A percentile compares a stretch with the other conserved stretches of the same genome.
phyloP scores from a whole-genome alignment of 2,329 filamentous ascomycete species.

The Parastagonospora avenae region DNA sequence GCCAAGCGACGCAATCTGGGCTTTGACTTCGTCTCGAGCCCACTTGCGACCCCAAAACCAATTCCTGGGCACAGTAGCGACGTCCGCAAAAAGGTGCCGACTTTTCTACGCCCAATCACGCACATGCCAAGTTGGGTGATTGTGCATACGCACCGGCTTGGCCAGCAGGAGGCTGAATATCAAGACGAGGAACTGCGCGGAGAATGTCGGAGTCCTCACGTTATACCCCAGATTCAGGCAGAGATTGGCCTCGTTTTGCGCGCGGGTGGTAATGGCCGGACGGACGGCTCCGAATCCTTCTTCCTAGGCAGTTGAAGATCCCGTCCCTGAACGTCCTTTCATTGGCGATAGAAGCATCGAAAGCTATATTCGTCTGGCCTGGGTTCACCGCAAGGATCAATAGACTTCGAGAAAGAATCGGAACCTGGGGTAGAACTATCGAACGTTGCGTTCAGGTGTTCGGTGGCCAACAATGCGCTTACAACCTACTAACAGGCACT shows the following conservation, averaged over 20 bases:
- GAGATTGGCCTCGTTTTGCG: constrained; percentile 1
- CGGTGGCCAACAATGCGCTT: constrained; percentile 1
- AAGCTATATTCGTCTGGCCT: background rate
- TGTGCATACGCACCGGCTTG: constrained; percentile 13
- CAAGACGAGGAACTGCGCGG: constrained; percentile 10
- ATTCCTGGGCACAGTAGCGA: constrained; percentile 3
- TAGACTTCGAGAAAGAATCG: constrained; percentile 8
- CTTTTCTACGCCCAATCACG: constrained; percentile 13
- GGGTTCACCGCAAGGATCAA: background rate
- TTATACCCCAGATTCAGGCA: constrained; percentile 3
- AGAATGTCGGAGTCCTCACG: constrained; percentile 12
- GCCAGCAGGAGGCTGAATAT: constrained; percentile 6
- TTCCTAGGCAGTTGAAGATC: background rate
- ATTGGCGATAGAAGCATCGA: background rate
- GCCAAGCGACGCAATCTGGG: constrained; percentile 1
- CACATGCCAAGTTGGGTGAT: constrained; percentile 18
- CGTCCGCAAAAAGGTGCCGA: constrained; percentile 1
- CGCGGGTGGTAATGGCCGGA: background rate
- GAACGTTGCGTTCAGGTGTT: constrained; percentile 1
- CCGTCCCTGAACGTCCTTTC: background rate
- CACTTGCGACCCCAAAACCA: constrained; percentile 5
- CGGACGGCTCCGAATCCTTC: background rate
- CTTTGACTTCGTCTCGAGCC: constrained; percentile 21
- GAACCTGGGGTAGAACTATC: constrained; percentile 1
- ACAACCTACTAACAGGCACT: background rate